These are phyloP conservation scores for Pseudogymnoascus sp. DNA, from an alignment of 2,329 filamentous ascomycete genomes.

Conservation along the genomic window DNA sequence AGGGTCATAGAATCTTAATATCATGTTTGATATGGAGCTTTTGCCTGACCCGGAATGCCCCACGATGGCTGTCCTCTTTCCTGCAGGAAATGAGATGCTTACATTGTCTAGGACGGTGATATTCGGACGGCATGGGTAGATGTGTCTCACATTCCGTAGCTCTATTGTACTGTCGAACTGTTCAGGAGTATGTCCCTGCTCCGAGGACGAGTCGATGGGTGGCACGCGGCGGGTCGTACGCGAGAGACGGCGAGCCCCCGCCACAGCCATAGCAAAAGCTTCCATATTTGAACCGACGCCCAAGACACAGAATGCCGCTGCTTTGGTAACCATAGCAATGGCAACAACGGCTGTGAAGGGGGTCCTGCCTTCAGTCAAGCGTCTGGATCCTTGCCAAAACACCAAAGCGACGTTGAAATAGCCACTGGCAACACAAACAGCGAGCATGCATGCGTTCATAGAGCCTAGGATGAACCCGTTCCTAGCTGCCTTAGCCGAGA, in stretches of 20 bases:
- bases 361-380: conserved; percentile 38
- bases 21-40: conserved; percentile 32
- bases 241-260: conserved; percentile 42
- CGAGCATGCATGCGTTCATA: conserved; percentile 38
- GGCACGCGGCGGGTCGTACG: conserved; percentile 40
- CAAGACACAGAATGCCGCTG: conserved; percentile 28
- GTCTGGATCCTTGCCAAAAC: conserved; percentile 45
- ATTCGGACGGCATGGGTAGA: conserved; percentile 31
- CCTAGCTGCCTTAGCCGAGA: conserved; percentile 36
- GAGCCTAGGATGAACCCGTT: conserved; percentile 39
- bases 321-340: conserved; percentile 34
- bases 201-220: conserved; percentile 37
- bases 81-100: conserved; percentile 15
- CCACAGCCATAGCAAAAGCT: conserved; percentile 40
- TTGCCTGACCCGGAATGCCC: conserved; percentile 36
- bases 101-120: conserved; percentile 29
- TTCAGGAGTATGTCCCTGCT: conserved; percentile 28
- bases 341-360: conserved; percentile 41
- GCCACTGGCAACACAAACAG: conserved; percentile 41
- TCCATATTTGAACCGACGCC: conserved; percentile 36
- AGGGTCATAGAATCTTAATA: conserved; percentile 38
- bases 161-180: conserved; percentile 26
- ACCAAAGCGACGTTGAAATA: conserved; percentile 42
- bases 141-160: conserved; percentile 32
- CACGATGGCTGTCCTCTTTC: conserved; percentile 18